Percentiles rank a stretch among this genome's conserved stretches.
phyloP scores from a whole-genome alignment of 73 alveolate species.

The Paramecium biaurelia region DNA sequence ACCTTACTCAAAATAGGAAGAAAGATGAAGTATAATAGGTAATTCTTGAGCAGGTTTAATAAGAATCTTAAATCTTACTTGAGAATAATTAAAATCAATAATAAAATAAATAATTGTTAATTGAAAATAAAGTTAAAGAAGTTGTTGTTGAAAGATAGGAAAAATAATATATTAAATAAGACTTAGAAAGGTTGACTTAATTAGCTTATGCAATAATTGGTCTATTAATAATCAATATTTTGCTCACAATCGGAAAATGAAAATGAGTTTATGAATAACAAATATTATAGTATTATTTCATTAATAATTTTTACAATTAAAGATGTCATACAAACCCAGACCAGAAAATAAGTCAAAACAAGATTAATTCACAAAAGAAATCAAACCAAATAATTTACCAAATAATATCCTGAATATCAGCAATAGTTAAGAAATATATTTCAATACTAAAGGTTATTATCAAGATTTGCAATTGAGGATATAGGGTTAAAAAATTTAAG shows the following conservation, averaged over 20 bases:
- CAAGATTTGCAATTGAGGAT: not conserved
- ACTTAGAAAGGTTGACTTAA: not conserved
- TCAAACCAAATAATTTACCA: conserved; percentile 21
- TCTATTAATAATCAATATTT: not conserved
- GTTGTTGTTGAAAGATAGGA: not conserved
- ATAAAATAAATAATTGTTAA: not conserved
- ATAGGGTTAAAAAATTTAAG: not conserved
- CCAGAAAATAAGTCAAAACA: not conserved
- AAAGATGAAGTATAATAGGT: not conserved
- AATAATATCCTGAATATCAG: not conserved
- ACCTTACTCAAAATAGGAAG: not conserved
- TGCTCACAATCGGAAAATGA: not conserved
- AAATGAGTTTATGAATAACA: not conserved
- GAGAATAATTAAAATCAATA: not conserved
- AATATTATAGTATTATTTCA: not conserved
- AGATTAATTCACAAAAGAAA: conserved; percentile 15
- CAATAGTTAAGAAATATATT: not conserved
- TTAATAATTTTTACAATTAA: not conserved
- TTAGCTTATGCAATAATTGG: not conserved
- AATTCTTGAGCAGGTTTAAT: not conserved
- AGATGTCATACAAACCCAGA: conserved; percentile 22
- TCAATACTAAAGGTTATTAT: conserved; percentile 40
- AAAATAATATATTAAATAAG: not conserved
- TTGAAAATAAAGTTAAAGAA: not conserved
- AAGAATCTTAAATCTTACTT: not conserved